phyloP scores from a whole-genome alignment of 225 moss, liverwort and hornwort genomes.

The Takakia lepidozioides region DNA sequence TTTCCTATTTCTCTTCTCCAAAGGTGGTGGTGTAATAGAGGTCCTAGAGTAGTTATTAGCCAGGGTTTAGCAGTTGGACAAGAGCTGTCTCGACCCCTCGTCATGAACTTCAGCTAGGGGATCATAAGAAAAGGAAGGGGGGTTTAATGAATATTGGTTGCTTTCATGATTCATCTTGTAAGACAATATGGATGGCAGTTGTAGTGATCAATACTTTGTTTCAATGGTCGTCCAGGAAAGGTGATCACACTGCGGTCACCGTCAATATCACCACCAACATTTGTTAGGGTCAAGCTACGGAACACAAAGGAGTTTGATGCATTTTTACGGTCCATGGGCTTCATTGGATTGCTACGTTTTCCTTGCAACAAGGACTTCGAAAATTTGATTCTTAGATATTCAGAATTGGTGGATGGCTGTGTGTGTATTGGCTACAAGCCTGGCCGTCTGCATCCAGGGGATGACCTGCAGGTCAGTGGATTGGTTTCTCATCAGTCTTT shows the following conservation, averaged over 20 bases:
- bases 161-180: not conserved
- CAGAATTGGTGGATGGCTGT: constrained; percentile 2
- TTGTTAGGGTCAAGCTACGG: constrained; percentile 4
- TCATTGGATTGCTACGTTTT: constrained; percentile 2
- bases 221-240: constrained; percentile 2
- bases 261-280: constrained; percentile 1
- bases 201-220: too few species aligned
- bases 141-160: not conserved
- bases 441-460: not conserved
- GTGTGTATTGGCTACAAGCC: constrained; percentile 2
- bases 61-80: too few species aligned
- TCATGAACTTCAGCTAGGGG: not conserved
- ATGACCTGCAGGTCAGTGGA: constrained; percentile 4
- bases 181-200: too few species aligned
- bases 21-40: not conserved
- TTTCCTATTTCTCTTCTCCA: too few species aligned
- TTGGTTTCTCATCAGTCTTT: too few species aligned
- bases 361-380: constrained; percentile 3
- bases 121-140: not conserved
- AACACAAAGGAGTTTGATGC: not conserved
- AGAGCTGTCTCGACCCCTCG: not conserved
- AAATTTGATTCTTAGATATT: constrained; percentile 2
- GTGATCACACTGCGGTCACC: constrained; percentile 3
- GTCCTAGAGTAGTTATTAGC: too few species aligned
- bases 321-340: constrained; percentile 4